phyloP scores from a whole-genome alignment of 768 basidiomycete genomes.

The Leccinum subtestaceum region DNA sequence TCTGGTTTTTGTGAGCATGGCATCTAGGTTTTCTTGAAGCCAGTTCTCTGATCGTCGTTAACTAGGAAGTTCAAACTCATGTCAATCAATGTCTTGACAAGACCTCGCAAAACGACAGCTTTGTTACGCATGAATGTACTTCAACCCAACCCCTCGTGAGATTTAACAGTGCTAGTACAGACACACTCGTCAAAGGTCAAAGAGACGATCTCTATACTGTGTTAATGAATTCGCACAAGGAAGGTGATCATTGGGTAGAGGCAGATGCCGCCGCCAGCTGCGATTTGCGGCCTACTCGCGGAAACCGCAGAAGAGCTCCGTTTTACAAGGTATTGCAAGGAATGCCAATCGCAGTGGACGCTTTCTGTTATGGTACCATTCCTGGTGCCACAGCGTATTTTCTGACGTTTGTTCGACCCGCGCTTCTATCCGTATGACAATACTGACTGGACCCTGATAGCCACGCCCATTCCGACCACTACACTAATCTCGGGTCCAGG shows the following conservation, averaged over 20 bases:
- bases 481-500: constrained; percentile 82
- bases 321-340: constrained; percentile 96
- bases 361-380: constrained; percentile 91
- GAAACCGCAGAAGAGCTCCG: constrained; percentile 71
- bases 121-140: not conserved
- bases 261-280: constrained; percentile 54
- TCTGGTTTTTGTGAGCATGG: constrained; percentile 19
- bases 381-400: constrained; percentile 90
- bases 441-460: constrained; percentile 38
- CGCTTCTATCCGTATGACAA: not conserved
- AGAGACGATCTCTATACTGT: constrained; percentile 59
- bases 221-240: constrained; percentile 87
- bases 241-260: constrained; percentile 83
- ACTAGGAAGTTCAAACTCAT: constrained; percentile 50
- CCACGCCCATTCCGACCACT: constrained; percentile 97
- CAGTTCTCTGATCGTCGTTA: not conserved
- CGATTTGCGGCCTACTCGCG: constrained; percentile 45
- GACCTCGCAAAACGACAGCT: constrained; percentile 10
- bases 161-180: not conserved
- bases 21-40: constrained; percentile 23
- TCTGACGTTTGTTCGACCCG: constrained; percentile 56
- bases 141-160: not conserved
- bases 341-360: constrained; percentile 98
- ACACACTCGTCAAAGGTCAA: not conserved
- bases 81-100: constrained; percentile 56